phyloP scores from a whole-genome alignment of 306 rosid genomes.

The Malus sylvestris region DNA sequence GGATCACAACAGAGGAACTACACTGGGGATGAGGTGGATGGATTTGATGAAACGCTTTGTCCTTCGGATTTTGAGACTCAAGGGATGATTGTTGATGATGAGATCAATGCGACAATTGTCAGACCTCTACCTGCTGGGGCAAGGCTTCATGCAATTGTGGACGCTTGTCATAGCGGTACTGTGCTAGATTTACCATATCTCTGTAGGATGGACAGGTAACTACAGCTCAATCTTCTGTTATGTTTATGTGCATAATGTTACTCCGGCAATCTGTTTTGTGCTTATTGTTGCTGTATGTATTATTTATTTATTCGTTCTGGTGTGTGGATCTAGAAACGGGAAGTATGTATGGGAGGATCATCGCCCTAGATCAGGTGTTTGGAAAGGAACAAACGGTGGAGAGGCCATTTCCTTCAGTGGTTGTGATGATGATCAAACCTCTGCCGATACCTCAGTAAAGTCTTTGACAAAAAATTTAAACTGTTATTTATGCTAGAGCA shows the following conservation, averaged over 20 bases:
- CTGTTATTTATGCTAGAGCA: neutral
- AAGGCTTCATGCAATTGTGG: conserved; percentile 45
- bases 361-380: conserved; percentile 35
- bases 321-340: conserved; percentile 25
- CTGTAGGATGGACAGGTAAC: conserved; percentile 36
- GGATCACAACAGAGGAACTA: conserved; percentile 39
- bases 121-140: conserved; percentile 39
- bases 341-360: conserved; percentile 44
- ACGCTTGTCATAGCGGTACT: conserved; percentile 50
- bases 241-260: neutral
- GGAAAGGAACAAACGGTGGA: conserved; percentile 49
- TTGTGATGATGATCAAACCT: conserved; percentile 43
- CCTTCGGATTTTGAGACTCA: conserved; percentile 32
- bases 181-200: conserved; percentile 39
- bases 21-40: conserved; percentile 43
- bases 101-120: conserved; percentile 40
- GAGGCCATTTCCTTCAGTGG: conserved; percentile 48
- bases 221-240: neutral
- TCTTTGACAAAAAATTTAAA: neutral
- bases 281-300: neutral
- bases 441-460: conserved; percentile 37
- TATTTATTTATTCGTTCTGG: neutral
- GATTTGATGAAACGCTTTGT: conserved; percentile 42
- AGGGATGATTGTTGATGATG: conserved; percentile 48
- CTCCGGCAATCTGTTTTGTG: neutral